Percentiles rank a stretch among this genome's conserved stretches.
Conservation (phyloP, 306 rosid species). For the Cucumis melo region DNA sequence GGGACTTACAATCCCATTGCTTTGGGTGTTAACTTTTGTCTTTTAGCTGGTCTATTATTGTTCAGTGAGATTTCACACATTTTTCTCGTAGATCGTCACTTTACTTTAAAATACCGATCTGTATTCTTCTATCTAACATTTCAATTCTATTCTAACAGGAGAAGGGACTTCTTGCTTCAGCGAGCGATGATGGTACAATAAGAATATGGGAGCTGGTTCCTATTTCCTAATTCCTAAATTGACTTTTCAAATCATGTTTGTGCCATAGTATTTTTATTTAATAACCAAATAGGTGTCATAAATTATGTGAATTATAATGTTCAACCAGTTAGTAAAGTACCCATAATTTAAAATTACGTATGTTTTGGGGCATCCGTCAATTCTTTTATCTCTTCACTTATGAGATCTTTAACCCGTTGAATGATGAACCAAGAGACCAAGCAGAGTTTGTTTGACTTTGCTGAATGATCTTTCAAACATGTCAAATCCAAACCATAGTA, state of each 20-base stretch:
- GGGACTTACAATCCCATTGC: not conserved
- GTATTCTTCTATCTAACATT: not conserved
- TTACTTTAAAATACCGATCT: not conserved
- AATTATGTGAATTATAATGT: conserved; percentile 7
- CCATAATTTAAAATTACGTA: not conserved
- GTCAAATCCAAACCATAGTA: not conserved
- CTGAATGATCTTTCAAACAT: not conserved
- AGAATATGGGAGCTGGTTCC: conserved; percentile 81
- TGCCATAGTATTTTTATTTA: not conserved
- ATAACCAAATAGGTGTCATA: not conserved
- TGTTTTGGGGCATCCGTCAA: not conserved
- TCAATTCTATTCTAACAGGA: conserved; percentile 31
- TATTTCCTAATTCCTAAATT: conserved; percentile 21
- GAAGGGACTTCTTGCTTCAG: conserved; percentile 63
- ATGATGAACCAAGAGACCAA: not conserved
- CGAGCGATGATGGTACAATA: conserved; percentile 77
- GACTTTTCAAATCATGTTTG: not conserved
- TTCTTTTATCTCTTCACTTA: not conserved
- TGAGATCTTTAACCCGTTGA: not conserved
- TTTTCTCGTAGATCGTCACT: not conserved
- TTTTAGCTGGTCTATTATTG: not conserved
- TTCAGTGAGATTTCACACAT: not conserved
- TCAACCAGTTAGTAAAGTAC: not conserved
- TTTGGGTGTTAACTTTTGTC: not conserved
- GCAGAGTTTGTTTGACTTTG: not conserved